Evolutionary conservation across 768 basidiomycete genomes (phyloP), one percentile per base, ranked within the genome.

Genomic region (Leucosporidium scottii): DNA sequence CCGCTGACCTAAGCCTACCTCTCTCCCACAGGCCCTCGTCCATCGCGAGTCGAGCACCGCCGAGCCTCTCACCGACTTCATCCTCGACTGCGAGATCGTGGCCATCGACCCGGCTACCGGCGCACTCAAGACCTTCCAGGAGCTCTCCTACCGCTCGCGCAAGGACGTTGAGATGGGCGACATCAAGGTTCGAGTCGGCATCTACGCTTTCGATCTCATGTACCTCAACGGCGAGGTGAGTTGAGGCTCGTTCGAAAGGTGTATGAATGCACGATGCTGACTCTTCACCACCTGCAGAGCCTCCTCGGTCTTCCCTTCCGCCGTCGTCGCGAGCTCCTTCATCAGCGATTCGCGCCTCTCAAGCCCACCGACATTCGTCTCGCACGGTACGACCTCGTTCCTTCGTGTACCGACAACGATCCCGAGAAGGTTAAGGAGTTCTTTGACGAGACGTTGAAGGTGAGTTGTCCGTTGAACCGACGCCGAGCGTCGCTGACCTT

Each of bases 171-270:
- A 47, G 59, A 17, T 59, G n/a, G 44, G 59, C 59, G 39, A 39
- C 6, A 44, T 96, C 74, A 86, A 84, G 69, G 83, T 93, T 51
- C 78, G 85, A 30, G 90, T 94, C 1, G 87, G 87, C n/a, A 83
- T 94, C 3, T 93, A 84, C 77, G 87, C 84, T 0, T 96, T 94
- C 77, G 93, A 96, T 79, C 74, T 94, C 67, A 89, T 96, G 90
- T 86, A 86, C 74, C 80, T 91, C 57, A 86, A 94, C 77, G 87
- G 84, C 67, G 79, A 86, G 80, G 93, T 90, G 69, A 78, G 85
- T 75, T 0, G 28, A 36, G 31, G 39, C 1, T 51, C n/a, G 56
- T 36, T 30, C 3, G 18, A 31, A 51, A 3, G 28, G 25, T 25
- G 23, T 31, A 62, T 17, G 4, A 7, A 9, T n/a, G 47, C 34